Percentiles rank a stretch among this genome's conserved stretches.
These are phyloP conservation scores for Globisporangium radiosum DNA, from an alignment of 352 stramenopile species.

Conservation along the genomic window DNA sequence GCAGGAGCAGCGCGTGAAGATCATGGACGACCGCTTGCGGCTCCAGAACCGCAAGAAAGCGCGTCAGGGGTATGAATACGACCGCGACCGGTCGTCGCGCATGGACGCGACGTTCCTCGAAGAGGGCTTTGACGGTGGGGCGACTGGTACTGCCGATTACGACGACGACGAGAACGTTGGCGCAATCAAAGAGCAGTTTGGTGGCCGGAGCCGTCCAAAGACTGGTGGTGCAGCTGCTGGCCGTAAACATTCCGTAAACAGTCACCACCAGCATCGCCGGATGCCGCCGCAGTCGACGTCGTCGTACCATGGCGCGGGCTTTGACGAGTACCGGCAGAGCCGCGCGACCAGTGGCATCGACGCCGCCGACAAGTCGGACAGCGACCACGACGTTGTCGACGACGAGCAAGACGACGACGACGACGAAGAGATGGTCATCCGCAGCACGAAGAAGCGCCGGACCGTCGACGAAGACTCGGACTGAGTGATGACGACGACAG, in stretches of 20 bases:
- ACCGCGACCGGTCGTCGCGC: constrained; percentile 60
- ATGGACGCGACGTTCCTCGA: constrained; percentile 84
- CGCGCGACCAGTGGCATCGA: constrained; percentile 28
- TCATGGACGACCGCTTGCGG: constrained; percentile 77
- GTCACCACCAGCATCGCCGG: constrained; percentile 21
- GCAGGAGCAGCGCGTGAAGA: constrained; percentile 81
- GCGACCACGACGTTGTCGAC: constrained; percentile 51
- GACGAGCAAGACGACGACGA: constrained; percentile 73
- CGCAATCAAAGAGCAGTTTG: constrained; percentile 82
- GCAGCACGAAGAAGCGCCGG: constrained; percentile 69
- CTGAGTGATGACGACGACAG: constrained; percentile 8
- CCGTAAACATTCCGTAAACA: constrained; percentile 17
- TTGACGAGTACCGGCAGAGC: constrained; percentile 73
- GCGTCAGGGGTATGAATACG: constrained; percentile 72
- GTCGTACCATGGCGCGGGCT: constrained; percentile 54
- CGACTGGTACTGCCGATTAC: constrained; percentile 35
- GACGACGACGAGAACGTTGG: constrained; percentile 81
- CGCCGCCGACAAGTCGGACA: constrained; percentile 49
- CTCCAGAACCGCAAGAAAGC: constrained; percentile 85
- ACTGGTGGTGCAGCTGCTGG: constrained; percentile 11
- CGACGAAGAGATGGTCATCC: constrained; percentile 68
- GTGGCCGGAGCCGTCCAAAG: constrained; percentile 41
- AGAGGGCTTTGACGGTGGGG: constrained; percentile 51
- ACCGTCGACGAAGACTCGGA: constrained; percentile 84
- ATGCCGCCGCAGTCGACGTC: constrained; percentile 20